Base-by-base conservation (phyloP, 176 grass and related monocot genomes). In the Oropetium thomaeum region DNA sequence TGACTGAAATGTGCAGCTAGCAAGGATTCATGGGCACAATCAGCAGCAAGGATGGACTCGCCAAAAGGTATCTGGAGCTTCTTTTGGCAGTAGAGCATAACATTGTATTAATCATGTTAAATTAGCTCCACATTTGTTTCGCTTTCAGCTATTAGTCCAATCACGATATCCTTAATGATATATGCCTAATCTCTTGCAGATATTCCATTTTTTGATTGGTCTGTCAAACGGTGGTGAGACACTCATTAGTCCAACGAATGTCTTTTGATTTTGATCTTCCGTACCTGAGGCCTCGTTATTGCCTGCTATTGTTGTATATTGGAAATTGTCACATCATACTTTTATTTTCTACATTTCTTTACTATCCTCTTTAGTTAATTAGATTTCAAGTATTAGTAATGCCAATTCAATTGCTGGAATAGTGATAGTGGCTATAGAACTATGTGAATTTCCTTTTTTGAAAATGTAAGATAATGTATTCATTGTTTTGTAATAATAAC, bases 161-260 rank as follows among this genome's bases (percentile, higher is more conserved):
- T 43, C 51, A 25, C 34, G 20, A 66, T 65, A 74, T 77, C 38
- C 48, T 71, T 78, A 81, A 88, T 87, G 44, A 62, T 62, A 47
- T 65, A 63, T 75, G 68, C 33, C 41, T 87, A 81, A 72, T 93
- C 27, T 93, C 76, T 92, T 92, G 88, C 95, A 97, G 95, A 91
- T 97, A 87, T 92, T 97, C 75, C 91, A 92, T 87, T 77, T 97
- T 49, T 87, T 97, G 95, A 97, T 97, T 83, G 91, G 91, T 67
- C 79, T 92, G 74, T 97, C 82, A 77, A 93, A 89, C 84, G 69
- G 87, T 84, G 95, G 95, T 97, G 88, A 93, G 90, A 67, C 23
- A 69, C 22, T 28, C 53, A 80, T 75, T 71, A 81, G 28, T 75
- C 30, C 26, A 29, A 67, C 60, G 60, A 45, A 37, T 73, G 29